Evolutionary conservation across 2,329 filamentous ascomycete genomes (phyloP).

Genomic region (Hypoxylon sp.): DNA sequence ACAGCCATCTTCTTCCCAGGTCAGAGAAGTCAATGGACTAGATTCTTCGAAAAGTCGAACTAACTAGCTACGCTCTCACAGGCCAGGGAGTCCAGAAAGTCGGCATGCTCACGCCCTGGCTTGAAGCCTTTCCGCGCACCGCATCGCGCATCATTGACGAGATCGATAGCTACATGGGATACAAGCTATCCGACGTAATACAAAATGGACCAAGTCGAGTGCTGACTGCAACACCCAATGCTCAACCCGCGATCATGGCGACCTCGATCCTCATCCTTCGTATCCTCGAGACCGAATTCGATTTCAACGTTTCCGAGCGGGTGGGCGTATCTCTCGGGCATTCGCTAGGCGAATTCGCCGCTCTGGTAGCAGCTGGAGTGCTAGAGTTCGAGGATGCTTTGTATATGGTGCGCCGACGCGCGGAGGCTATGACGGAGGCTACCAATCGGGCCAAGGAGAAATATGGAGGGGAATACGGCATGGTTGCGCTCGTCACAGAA

Average conservation of each 20-base stretch:
- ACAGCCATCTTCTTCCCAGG: conserved; percentile 75
- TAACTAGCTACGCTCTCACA: conserved; percentile 55
- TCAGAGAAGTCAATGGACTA: conserved; percentile 47
- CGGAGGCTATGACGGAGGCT: conserved; percentile 86
- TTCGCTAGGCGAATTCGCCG: conserved; percentile 93
- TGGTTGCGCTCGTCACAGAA: conserved; percentile 94
- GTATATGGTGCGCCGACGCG: conserved; percentile 80
- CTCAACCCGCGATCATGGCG: conserved; percentile 96
- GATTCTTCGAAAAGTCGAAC: conserved; percentile 6
- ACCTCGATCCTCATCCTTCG: conserved; percentile 91
- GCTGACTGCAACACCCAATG: conserved; percentile 86
- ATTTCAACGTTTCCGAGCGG: conserved; percentile 77
- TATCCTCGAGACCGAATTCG: conserved; percentile 87
- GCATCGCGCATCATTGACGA: conserved; percentile 84
- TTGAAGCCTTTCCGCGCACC: conserved; percentile 86
- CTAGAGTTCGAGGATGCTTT: conserved; percentile 84
- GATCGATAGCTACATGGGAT: conserved; percentile 83
- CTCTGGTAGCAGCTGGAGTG: conserved; percentile 87
- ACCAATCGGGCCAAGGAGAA: conserved; percentile 75
- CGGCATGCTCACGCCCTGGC: conserved; percentile 88
- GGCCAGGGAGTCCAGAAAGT: conserved; percentile 92
- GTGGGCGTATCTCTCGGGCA: conserved; percentile 91
- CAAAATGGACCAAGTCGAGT: conserved; percentile 81
- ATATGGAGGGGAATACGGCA: conserved; percentile 88
- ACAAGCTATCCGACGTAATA: conserved; percentile 83